Evolutionary conservation across 2,329 filamentous ascomycete species (phyloP).

Genomic region (Leptographium radiaticola): DNA sequence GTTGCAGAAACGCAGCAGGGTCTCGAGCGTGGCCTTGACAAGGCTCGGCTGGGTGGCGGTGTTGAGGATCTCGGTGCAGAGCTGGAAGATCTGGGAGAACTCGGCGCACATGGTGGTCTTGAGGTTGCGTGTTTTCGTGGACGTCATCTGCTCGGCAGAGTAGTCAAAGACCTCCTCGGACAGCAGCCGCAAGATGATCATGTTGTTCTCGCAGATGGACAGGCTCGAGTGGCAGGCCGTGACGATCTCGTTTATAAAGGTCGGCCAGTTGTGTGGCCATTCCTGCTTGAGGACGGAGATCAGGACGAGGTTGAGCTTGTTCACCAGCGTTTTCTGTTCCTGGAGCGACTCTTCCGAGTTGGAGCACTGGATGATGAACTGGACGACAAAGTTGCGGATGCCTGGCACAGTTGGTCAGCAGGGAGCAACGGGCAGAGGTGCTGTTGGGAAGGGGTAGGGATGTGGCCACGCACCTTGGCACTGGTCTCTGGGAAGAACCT

Average conservation of each 20-base stretch:
- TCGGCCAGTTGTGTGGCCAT: conserved; percentile 99
- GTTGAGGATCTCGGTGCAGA: conserved; percentile 89
- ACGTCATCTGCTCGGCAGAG: conserved; percentile 99
- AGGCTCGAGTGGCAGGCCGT: conserved; percentile 89
- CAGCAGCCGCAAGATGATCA: conserved; percentile 88
- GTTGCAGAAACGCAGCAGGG: conserved; percentile 89
- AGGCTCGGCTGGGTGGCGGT: conserved; percentile 75
- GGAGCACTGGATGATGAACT: conserved; percentile 93
- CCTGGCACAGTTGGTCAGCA: conserved; percentile 34
- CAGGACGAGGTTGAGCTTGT: conserved; percentile 96
- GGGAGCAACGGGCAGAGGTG: conserved; percentile 11
- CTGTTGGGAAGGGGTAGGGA: conserved; percentile 1
- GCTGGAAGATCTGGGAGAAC: conserved; percentile 95
- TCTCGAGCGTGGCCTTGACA: conserved; percentile 94
- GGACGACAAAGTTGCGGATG: conserved; percentile 97
- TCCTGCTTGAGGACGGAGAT: conserved; percentile 98
- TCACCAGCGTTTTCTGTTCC: conserved; percentile 76
- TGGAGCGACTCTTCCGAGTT: conserved; percentile 78
- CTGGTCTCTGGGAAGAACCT: conserved; percentile 89
- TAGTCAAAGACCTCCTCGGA: conserved; percentile 99
- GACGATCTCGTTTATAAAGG: conserved; percentile 99
- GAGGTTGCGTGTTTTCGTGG: conserved; percentile 84
- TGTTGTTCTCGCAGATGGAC: conserved; percentile 99
- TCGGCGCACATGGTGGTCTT: conserved; percentile 99
- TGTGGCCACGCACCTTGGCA: conserved; percentile 56